A percentile compares a stretch with the other conserved stretches of the same genome.
Evolutionary conservation across 2,329 filamentous ascomycete genomes (phyloP).

Genomic region (Juglanconis juglandina): DNA sequence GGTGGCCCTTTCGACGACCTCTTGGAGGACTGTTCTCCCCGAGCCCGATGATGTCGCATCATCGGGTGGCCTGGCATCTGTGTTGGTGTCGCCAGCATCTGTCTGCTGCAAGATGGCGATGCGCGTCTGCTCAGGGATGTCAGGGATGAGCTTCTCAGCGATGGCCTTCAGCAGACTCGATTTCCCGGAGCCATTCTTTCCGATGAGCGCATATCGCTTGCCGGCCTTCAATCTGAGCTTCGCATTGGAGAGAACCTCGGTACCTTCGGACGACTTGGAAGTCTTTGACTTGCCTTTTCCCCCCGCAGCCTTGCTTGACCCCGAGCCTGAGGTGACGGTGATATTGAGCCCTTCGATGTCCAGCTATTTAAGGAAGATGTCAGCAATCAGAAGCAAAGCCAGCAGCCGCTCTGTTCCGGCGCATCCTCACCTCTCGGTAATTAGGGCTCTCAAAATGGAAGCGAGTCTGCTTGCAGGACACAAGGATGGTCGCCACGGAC

Average conservation of each 20-base stretch:
- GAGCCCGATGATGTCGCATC: constrained; percentile 1
- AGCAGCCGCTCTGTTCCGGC: too few species aligned
- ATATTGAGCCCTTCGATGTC: constrained; percentile 73
- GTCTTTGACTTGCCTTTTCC: constrained; percentile 34
- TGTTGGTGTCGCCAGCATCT: constrained; percentile 33
- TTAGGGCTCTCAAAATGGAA: constrained; percentile 58
- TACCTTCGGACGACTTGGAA: constrained; percentile 38
- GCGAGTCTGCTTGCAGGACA: constrained; percentile 64
- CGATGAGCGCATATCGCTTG: constrained; percentile 72
- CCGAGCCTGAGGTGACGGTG: constrained; percentile 48
- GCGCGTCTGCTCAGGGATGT: constrained; percentile 63
- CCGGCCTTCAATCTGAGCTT: constrained; percentile 70
- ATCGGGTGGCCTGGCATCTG: constrained; percentile 25
- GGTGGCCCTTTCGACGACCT: constrained; percentile 62
- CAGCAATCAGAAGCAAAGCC: not conserved
- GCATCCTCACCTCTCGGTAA: constrained; percentile 49
- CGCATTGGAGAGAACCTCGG: constrained; percentile 69
- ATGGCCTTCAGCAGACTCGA: constrained; percentile 73
- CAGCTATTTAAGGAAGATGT: constrained; percentile 40
- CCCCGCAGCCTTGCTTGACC: constrained; percentile 5
- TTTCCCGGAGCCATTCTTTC: constrained; percentile 79
- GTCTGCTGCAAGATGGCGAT: constrained; percentile 71
- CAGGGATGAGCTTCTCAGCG: constrained; percentile 74
- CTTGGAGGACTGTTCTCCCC: constrained; percentile 54
- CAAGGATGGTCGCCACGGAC: constrained; percentile 53